Evolutionary conservation across 2,329 filamentous ascomycete species (phyloP).

Genomic region (Blumeria graminis): DNA sequence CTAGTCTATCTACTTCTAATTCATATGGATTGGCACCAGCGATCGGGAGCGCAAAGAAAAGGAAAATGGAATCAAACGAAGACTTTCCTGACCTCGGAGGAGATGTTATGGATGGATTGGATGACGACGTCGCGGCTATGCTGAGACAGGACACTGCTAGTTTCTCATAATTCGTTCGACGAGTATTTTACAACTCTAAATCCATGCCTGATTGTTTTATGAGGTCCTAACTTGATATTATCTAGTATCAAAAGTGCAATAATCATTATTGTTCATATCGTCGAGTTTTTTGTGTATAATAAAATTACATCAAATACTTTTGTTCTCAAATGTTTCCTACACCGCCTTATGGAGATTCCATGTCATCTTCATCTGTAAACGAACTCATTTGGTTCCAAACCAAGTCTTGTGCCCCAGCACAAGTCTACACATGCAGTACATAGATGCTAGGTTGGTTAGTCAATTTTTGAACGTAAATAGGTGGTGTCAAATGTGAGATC

Average conservation of each 20-base stretch:
- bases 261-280: no score
- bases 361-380: no score
- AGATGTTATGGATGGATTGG: constrained; percentile 24
- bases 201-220: no score
- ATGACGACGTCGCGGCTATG: constrained; percentile 35
- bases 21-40: constrained; percentile 9
- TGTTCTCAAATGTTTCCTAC: no score
- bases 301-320: no score
- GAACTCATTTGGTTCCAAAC: constrained; percentile 20
- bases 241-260: no score
- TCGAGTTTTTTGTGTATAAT: no score
- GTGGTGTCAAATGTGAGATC: background rate
- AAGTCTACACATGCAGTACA: constrained; percentile 56
- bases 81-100: constrained; percentile 23
- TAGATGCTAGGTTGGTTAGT: constrained; percentile 15
- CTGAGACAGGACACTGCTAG: constrained; percentile 17
- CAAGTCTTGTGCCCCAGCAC: constrained; percentile 58
- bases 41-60: constrained; percentile 18
- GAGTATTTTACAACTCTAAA: no score
- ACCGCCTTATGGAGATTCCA: no score
- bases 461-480: background rate
- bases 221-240: no score
- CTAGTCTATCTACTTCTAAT: constrained; percentile 16
- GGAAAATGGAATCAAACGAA: constrained; percentile 22
- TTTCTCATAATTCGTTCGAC: background rate